Evolutionary conservation across 1,139 yeast species (phyloP).

Genomic region (Geotrichum carabidarum): DNA sequence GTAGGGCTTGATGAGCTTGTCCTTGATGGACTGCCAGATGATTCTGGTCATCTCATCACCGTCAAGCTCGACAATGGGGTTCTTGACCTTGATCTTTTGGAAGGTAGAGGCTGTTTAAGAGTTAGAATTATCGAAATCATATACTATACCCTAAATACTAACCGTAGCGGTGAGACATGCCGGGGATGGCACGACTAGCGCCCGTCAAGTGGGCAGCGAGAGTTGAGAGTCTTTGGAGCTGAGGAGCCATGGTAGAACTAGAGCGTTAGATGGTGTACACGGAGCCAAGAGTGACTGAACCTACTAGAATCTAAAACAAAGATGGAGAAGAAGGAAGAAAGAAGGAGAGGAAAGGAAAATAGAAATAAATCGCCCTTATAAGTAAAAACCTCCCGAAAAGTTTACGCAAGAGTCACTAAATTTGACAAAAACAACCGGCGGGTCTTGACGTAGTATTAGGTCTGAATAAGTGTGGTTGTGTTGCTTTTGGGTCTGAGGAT

Average conservation of each 20-base stretch:
- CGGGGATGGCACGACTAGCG: neutral
- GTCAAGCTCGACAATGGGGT: constrained; percentile 91
- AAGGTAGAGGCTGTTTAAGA: constrained; percentile 19
- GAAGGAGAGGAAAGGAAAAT: neutral
- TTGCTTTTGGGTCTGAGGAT: neutral
- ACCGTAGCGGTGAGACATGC: neutral
- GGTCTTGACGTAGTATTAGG: no score
- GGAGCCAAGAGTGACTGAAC: neutral
- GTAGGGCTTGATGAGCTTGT: constrained; percentile 73
- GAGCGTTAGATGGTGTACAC: neutral
- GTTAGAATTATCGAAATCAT: neutral
- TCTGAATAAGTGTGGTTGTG: neutral
- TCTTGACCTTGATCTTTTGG: constrained; percentile 69
- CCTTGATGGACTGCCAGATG: constrained; percentile 81
- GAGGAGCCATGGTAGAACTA: constrained; percentile 3
- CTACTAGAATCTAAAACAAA: neutral
- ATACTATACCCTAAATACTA: neutral
- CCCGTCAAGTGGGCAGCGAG: constrained; percentile 3
- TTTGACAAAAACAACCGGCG: no score
- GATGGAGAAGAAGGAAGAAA: neutral
- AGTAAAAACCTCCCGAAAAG: neutral
- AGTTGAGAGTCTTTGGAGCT: neutral
- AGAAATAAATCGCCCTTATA: neutral
- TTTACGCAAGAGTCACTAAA: neutral
- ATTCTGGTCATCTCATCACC: constrained; percentile 96